These are phyloP conservation scores for Euclidium syriacum DNA, from an alignment of 345 rosid species.

Conservation along the genomic window DNA sequence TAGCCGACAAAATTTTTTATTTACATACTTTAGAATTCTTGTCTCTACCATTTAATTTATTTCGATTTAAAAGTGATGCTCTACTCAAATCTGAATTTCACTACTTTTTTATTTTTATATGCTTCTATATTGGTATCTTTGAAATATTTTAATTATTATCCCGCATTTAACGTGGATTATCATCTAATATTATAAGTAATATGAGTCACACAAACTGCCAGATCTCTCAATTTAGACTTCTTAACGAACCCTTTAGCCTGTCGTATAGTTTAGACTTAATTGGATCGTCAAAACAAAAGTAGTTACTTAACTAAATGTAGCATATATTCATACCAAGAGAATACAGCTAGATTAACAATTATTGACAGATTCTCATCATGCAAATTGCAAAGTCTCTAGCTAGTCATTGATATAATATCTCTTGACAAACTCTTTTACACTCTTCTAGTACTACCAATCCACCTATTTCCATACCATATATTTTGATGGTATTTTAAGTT, in stretches of 20 bases:
- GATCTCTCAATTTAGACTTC: slow-evolving; percentile 16
- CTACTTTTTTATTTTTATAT: too few species aligned
- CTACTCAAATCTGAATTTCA: too few species aligned
- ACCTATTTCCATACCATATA: background rate
- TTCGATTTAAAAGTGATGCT: too few species aligned
- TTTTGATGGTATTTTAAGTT: background rate
- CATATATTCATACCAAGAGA: background rate
- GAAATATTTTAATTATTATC: too few species aligned
- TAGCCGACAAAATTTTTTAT: too few species aligned
- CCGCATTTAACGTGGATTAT: too few species aligned
- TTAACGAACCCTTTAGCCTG: slow-evolving; percentile 26
- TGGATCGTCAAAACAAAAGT: background rate
- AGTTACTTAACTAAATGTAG: background rate
- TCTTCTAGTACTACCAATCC: background rate
- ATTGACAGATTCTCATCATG: background rate
- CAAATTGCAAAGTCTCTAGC: background rate
- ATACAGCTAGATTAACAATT: background rate
- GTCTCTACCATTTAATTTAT: too few species aligned
- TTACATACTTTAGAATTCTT: too few species aligned
- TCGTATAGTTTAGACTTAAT: background rate
- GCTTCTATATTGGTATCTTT: too few species aligned
- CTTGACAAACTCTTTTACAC: slow-evolving; percentile 1
- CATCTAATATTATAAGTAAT: too few species aligned
- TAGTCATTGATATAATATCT: slow-evolving; percentile 6
- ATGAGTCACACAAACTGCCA: slow-evolving; percentile 17